Conservation (phyloP, 2,329 filamentous ascomycete genomes). For the Microdochium paspali region DNA sequence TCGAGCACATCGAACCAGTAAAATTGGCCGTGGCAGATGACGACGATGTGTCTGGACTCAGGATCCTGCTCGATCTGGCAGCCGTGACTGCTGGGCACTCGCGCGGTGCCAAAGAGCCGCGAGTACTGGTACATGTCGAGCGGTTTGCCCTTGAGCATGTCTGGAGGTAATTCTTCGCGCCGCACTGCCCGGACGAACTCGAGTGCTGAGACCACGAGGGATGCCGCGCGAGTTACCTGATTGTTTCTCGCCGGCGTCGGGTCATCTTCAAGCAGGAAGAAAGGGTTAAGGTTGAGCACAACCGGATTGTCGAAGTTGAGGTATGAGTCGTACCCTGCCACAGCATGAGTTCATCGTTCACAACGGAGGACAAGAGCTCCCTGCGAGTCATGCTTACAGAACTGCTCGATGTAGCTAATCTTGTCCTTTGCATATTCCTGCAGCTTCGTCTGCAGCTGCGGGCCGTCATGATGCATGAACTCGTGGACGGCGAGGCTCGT, state of each 20-base stretch:
- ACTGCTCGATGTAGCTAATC: slow-evolving; percentile 97
- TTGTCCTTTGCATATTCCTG: slow-evolving; percentile 85
- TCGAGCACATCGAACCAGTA: slow-evolving; percentile 99
- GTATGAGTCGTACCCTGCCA: slow-evolving; percentile 92
- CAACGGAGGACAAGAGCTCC: background rate
- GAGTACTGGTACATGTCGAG: slow-evolving; percentile 99
- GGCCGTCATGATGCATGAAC: slow-evolving; percentile 74
- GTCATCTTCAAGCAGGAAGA: slow-evolving; percentile 95
- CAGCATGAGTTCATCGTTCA: slow-evolving; percentile 12
- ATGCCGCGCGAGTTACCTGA: slow-evolving; percentile 89
- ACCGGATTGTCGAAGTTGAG: slow-evolving; percentile 97
- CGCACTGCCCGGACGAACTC: slow-evolving; percentile 90
- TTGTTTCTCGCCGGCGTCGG: slow-evolving; percentile 94
- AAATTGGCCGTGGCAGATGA: slow-evolving; percentile 89
- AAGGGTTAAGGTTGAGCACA: slow-evolving; percentile 93
- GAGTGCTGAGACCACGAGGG: slow-evolving; percentile 79
- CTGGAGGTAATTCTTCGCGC: slow-evolving; percentile 84
- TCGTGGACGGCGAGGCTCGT: slow-evolving; percentile 72
- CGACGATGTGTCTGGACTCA: slow-evolving; percentile 84
- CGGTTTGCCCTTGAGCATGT: slow-evolving; percentile 73
- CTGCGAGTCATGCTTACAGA: slow-evolving; percentile 58
- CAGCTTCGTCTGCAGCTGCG: slow-evolving; percentile 76
- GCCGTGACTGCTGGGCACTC: slow-evolving; percentile 87
- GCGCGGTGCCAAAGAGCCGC: slow-evolving; percentile 84
- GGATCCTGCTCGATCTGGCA: slow-evolving; percentile 95